Evolutionary conservation across 1,284 basidiomycete species (phyloP), one percentile per base, ranked within the genome.

Genomic region (Microbotryum intermedium): DNA sequence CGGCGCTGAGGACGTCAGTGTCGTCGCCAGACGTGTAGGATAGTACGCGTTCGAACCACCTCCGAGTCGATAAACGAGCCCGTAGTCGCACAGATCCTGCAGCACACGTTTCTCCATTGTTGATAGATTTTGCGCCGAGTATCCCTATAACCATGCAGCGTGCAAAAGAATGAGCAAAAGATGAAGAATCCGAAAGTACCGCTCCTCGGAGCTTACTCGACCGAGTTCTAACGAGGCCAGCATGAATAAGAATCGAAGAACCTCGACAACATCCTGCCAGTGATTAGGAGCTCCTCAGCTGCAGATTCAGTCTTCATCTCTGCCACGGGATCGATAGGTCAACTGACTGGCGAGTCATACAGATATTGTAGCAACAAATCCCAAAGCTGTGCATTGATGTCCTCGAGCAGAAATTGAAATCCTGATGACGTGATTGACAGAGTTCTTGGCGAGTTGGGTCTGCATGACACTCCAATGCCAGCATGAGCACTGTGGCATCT

Each of bases 351-450:
- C 25, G 85, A 83, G 78, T 88, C 82, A 66, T 83, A 80, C 53
- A 93, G 76, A 74, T 97, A 98, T 70, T 92, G 89, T 47, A 97
- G 80, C 57, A 99, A 77, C 46, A 98, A 79, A 72, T 91, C 88
- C 95, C 95, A 99, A n/a, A 98, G 77, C 74, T 99, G 95, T 21
- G 87, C 88, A 72, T 97, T 90, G n/a, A 95, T 87, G 48, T 94
- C 87, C 73, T 97, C 88, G 25, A 99, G 81, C 56, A 99, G 81
- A 73, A 99, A 98, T 72, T 97, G 94, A 74, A 99, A 98, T 11
- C 95, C 95, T 47, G 85, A 81, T 13, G 92, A 95, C 13, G 93
- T 97, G 74, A 99, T 99, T 66, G 86, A 85, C 58, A 73, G 79
- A 23, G 47, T 46, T 2, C 62, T 49, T 45, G 60, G 73, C 70